Evolutionary conservation across 805 yeast species (phyloP), one percentile per base, ranked within the genome.

Genomic region (Zygoascus biomembranicola): DNA sequence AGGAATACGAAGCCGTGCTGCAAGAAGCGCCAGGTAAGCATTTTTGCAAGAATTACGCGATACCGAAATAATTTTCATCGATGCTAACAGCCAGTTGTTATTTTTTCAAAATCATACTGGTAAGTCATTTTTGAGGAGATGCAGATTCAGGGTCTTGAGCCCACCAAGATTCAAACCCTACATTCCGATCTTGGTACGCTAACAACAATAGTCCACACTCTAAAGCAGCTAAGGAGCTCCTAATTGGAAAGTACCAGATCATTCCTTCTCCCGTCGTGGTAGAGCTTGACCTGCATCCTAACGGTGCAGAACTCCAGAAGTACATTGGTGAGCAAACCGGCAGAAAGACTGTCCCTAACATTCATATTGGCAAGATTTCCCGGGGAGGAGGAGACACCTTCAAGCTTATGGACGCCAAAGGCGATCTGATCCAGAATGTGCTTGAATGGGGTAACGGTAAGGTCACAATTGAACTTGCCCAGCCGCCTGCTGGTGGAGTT

Each of bases 371-470:
- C 53, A 85, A 86, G 8, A 67, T 77, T 26, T 83, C 92, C 48
- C 77, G 86, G 59, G 99, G 99, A 42, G 99, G 99, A 2, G 80
- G 81, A 43, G 97, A 89, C 67, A 97, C 90, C 53, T 80, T 94
- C 66, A 73, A 68, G 26, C 74, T 71, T 35, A 70, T 88, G 54
- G 90, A 87, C 63, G 72, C 75, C 19, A 71, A 75, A 1, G 84
- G 82, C 32, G 70, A 69, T 49, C 74, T 92, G 53, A 72, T 78
- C 31, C 70, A 72, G 1, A 68, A 68, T 51, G 72, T 90, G 63
- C 71, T 69, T 44, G 67, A 68, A n/a, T 87, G 95, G 95, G 65
- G 60, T 23, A 51, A 55, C n/a, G 61, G 59, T 47, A 49, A 50
- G 37, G 52, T 66, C 43, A 47, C 57, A 39, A 58, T 66, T 8